Evolutionary conservation across 1,284 basidiomycete genomes (phyloP).

Genomic region (Crucibulum cyathiforme): DNA sequence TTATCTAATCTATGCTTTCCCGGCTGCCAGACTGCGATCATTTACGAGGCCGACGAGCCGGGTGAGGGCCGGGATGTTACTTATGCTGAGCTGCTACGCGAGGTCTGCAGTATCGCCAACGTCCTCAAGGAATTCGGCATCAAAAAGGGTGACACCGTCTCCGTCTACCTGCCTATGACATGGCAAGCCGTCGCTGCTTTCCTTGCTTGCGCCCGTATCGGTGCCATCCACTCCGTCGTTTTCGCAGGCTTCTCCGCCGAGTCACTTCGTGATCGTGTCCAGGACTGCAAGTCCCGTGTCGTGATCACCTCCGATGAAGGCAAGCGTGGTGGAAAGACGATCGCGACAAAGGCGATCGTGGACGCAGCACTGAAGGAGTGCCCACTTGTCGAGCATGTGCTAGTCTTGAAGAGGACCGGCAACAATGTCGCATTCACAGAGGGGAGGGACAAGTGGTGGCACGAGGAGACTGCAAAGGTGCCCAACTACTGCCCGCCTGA

Average conservation of each 20-base stretch:
- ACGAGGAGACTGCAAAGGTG: constrained; percentile 87
- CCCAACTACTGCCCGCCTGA: constrained; percentile 91
- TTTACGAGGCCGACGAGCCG: constrained; percentile 98
- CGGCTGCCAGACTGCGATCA: constrained; percentile 93
- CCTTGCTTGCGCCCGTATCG: constrained; percentile 96
- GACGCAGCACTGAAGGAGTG: constrained; percentile 91
- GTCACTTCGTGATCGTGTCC: constrained; percentile 90
- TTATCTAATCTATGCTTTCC: too few species aligned
- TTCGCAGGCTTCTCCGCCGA: constrained; percentile 99
- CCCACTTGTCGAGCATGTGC: constrained; percentile 87
- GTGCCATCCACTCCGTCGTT: constrained; percentile 97
- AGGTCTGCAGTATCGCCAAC: constrained; percentile 91
- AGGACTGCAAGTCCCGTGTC: constrained; percentile 89
- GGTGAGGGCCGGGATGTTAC: constrained; percentile 79
- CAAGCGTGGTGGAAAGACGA: constrained; percentile 90
- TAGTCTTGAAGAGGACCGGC: constrained; percentile 92
- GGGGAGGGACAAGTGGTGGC: constrained; percentile 96
- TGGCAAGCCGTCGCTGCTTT: constrained; percentile 96
- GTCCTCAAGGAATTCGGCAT: constrained; percentile 91
- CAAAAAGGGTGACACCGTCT: constrained; percentile 96
- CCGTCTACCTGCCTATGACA: constrained; percentile 88
- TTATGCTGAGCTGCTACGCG: constrained; percentile 87
- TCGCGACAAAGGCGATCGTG: constrained; percentile 96
- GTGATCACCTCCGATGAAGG: constrained; percentile 98
- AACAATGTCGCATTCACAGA: constrained; percentile 82